phyloP scores from a whole-genome alignment of 2,329 filamentous ascomycete species.

The Trichoderma citrinoviride region DNA sequence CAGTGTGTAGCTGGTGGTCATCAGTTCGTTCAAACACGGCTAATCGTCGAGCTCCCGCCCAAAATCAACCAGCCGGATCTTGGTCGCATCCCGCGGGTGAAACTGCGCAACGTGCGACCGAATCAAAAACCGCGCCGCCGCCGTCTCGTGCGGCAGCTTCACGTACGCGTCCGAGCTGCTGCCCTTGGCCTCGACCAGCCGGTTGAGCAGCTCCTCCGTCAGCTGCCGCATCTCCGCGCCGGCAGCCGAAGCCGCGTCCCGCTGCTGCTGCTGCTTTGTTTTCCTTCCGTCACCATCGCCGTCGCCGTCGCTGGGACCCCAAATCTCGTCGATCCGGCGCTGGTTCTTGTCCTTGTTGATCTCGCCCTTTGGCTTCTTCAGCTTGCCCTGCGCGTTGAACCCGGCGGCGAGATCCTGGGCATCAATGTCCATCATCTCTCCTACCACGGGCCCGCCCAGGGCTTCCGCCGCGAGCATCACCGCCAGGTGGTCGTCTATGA shows the following conservation, averaged over 20 bases:
- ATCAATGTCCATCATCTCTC: conserved; percentile 66
- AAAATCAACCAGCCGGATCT: conserved; percentile 61
- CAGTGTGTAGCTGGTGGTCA: background rate
- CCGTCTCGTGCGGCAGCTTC: conserved; percentile 57
- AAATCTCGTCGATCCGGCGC: conserved; percentile 62
- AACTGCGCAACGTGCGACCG: conserved; percentile 65
- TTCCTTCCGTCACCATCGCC: conserved; percentile 25
- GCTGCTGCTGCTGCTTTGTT: conserved; percentile 24
- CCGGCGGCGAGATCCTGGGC: conserved; percentile 57
- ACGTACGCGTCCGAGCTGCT: conserved; percentile 58
- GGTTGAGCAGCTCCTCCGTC: conserved; percentile 60
- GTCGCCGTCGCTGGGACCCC: conserved; percentile 41
- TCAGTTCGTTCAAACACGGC: background rate
- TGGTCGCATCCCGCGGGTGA: conserved; percentile 61
- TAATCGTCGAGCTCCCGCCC: conserved; percentile 60
- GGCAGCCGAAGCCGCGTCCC: conserved; percentile 51
- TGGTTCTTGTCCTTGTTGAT: conserved; percentile 52
- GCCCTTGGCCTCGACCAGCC: conserved; percentile 52
- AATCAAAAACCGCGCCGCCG: conserved; percentile 62
- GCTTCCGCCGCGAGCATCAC: conserved; percentile 79
- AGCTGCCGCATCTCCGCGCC: conserved; percentile 58
- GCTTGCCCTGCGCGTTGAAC: conserved; percentile 59
- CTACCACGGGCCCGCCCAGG: conserved; percentile 77
- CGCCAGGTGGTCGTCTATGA: conserved; percentile 69
- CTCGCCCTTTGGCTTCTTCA: conserved; percentile 46